Evolutionary conservation across 441 rosid species (phyloP).

Genomic region (Raphanus hybrid): DNA sequence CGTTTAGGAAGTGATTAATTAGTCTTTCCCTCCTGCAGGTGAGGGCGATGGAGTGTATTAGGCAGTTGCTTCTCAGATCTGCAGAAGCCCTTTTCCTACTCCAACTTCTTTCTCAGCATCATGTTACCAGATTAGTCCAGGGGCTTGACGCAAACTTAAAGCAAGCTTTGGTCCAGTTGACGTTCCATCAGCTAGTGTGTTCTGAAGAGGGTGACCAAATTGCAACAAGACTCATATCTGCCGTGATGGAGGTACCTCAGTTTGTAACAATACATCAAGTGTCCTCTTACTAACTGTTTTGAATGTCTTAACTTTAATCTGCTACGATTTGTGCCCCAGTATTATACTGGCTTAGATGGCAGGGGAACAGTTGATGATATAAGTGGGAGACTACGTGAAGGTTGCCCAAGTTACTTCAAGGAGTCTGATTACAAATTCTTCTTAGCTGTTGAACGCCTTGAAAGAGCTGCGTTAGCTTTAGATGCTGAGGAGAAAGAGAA

Average conservation of each 20-base stretch:
- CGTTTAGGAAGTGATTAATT: constrained; percentile 14
- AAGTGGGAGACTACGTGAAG: constrained; percentile 79
- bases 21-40: constrained; percentile 58
- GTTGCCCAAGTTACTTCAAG: constrained; percentile 98
- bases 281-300: constrained; percentile 28
- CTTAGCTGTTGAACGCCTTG: constrained; percentile 97
- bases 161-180: constrained; percentile 75
- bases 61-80: constrained; percentile 96
- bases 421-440: constrained; percentile 97
- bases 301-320: constrained; percentile 24
- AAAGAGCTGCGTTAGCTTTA: constrained; percentile 75
- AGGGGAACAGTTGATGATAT: constrained; percentile 98
- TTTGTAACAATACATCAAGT: background rate
- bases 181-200: constrained; percentile 92
- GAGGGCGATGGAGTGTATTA: constrained; percentile 95
- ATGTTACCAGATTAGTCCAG: constrained; percentile 81
- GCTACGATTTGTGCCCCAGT: constrained; percentile 55
- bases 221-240: constrained; percentile 87
- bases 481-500: constrained; percentile 78
- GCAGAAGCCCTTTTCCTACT: constrained; percentile 94
- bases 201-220: constrained; percentile 94
- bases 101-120: constrained; percentile 91
- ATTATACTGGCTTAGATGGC: constrained; percentile 94
- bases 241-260: constrained; percentile 81
- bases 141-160: constrained; percentile 69